Base-by-base conservation (phyloP, 2,329 filamentous ascomycete genomes). In the Exophiala bonariae region DNA sequence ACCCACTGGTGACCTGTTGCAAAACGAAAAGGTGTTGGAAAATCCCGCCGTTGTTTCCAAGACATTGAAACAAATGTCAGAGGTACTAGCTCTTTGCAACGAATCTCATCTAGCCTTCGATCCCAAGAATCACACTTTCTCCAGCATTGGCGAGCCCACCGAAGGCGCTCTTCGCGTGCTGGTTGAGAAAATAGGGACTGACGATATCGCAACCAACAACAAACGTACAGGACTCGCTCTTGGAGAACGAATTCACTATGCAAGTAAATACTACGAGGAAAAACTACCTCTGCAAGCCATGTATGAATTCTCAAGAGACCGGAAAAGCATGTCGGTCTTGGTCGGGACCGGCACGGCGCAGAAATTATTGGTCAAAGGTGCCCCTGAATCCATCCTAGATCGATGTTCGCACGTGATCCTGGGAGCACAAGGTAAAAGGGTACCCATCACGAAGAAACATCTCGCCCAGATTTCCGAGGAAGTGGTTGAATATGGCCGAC, bases 321-420 rank as follows among this genome's bases (percentile, higher is more conserved):
- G 93, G 54, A 99, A 99, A 81, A 97, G 92, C 71, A 99, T 99
- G 93, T 99, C 93, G 38, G 95, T 99, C 28, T 75, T 97, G 49
- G 89, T 95, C 54, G 80, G 86, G 56, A 78, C 80, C 44, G 85
- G 80, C 46, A 75, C 77, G 40, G 70, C 82, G 42, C 82, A 93
- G 72, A 90, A 86, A 66, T 83, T 99, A 9, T 79, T 99, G 39
- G 91, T 99, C 57, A 99, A 99, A 74, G 93, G 93, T 61, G 93
- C 95, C 16, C 93, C 93, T 4, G 93, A 99, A 69, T 89, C 90
- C 10, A 85, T 99, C 59, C 80, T 99, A 53, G 92, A 96, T 60
- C 87, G 95, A 50, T 99, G 93, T 76, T 86, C 89, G 39, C 82
- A 92, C 63, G 81, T 84, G 36, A 68, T 97, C 13, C 73, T 92